Conservation (phyloP, 352 stramenopile genomes). For the Aphanomyces euteiches region DNA sequence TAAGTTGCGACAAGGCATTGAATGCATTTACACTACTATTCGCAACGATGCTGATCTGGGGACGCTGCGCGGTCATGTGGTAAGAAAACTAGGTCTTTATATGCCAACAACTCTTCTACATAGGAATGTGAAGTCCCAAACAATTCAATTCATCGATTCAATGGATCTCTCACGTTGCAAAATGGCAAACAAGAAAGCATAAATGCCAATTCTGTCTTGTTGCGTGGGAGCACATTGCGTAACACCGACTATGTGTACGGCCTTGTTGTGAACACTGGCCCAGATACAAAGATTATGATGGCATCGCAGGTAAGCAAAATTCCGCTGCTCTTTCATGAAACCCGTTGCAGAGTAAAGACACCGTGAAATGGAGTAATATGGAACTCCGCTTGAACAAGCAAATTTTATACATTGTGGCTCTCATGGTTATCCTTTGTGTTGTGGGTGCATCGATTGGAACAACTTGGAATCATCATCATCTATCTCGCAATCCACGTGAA, state of each 20-base stretch:
- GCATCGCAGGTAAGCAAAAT: constrained; percentile 55
- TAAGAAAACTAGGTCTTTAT: constrained; percentile 19
- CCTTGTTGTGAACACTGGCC: constrained; percentile 88
- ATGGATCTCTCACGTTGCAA: constrained; percentile 71
- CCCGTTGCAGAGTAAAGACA: background rate
- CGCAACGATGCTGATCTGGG: constrained; percentile 47
- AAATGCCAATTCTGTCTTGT: constrained; percentile 70
- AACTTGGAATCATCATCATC: constrained; percentile 64
- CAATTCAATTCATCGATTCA: constrained; percentile 89
- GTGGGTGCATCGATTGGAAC: constrained; percentile 55
- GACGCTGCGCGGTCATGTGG: constrained; percentile 52
- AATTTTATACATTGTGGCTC: constrained; percentile 77
- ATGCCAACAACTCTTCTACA: background rate
- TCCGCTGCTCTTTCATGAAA: background rate
- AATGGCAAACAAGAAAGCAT: constrained; percentile 66
- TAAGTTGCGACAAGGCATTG: constrained; percentile 82
- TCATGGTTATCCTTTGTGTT: constrained; percentile 77
- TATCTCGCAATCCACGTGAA: constrained; percentile 39
- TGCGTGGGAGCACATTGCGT: constrained; percentile 83
- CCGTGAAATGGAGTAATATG: constrained; percentile 88
- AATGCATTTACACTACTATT: constrained; percentile 70
- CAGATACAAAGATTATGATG: constrained; percentile 89
- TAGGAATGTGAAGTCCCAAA: constrained; percentile 76
- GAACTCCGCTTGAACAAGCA: constrained; percentile 72
- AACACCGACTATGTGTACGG: constrained; percentile 92